Conservation (phyloP, 2,329 filamentous ascomycete genomes). For the Coniochaeta sp. region DNA sequence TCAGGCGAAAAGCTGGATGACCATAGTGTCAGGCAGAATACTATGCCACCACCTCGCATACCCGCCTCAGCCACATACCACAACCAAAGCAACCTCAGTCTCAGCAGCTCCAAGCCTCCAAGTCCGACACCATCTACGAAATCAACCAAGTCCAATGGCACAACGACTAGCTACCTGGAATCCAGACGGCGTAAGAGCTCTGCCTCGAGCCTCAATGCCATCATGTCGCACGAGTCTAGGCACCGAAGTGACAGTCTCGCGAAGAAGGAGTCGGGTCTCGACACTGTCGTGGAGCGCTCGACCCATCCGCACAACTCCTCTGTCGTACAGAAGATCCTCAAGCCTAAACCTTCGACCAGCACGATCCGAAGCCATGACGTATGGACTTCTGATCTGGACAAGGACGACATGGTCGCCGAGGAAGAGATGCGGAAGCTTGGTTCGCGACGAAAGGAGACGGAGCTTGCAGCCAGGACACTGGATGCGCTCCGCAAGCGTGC, state of each 20-base stretch:
- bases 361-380: slow-evolving; percentile 40
- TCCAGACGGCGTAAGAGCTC: slow-evolving; percentile 70
- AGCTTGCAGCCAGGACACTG: slow-evolving; percentile 78
- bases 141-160: slow-evolving; percentile 25
- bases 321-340: slow-evolving; percentile 52
- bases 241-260: slow-evolving; percentile 45
- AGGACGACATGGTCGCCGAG: slow-evolving; percentile 78
- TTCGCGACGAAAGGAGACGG: slow-evolving; percentile 83
- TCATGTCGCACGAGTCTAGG: slow-evolving; percentile 43
- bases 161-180: slow-evolving; percentile 54
- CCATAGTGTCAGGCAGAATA: slow-evolving; percentile 58
- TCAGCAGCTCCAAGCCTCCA: slow-evolving; percentile 37
- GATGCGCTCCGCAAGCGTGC: slow-evolving; percentile 83
- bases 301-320: slow-evolving; percentile 32
- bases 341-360: slow-evolving; percentile 47
- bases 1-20: slow-evolving; percentile 37
- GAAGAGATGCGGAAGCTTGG: slow-evolving; percentile 93
- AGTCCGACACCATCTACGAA: slow-evolving; percentile 59
- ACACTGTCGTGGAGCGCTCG: slow-evolving; percentile 27
- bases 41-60: slow-evolving; percentile 86
- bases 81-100: slow-evolving; percentile 32
- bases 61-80: slow-evolving; percentile 75
- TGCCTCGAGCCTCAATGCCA: slow-evolving; percentile 56
- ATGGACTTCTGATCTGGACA: slow-evolving; percentile 64
- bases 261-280: slow-evolving; percentile 37